phyloP scores from a whole-genome alignment of 1,284 basidiomycete species.

The Cryptococcus floricola region DNA sequence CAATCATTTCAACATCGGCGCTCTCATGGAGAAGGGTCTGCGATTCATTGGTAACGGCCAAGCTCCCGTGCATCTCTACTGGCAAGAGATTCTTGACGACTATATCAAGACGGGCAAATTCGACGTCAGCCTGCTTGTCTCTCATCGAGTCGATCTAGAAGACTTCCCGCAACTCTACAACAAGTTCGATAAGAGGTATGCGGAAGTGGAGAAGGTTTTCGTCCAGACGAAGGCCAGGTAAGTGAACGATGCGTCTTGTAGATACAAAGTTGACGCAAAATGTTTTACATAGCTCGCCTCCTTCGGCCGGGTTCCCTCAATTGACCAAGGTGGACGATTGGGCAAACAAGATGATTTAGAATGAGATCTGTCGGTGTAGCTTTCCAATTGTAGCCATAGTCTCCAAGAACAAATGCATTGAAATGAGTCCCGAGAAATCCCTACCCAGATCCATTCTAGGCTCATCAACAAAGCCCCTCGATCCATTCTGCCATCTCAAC shows the following conservation, averaged over 20 bases:
- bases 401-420: too few species aligned
- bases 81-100: slow-evolving; percentile 63
- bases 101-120: slow-evolving; percentile 62
- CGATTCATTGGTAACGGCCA: slow-evolving; percentile 65
- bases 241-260: slow-evolving; percentile 5
- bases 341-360: slow-evolving; percentile 40
- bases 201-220: slow-evolving; percentile 64
- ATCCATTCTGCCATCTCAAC: too few species aligned
- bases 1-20: slow-evolving; percentile 63
- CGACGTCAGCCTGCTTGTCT: slow-evolving; percentile 60
- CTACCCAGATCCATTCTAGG: too few species aligned
- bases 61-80: slow-evolving; percentile 69
- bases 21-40: slow-evolving; percentile 70
- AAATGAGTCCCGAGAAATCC: too few species aligned
- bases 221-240: slow-evolving; percentile 54
- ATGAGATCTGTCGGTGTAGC: neutral
- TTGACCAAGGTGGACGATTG: slow-evolving; percentile 58
- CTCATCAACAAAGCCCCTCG: too few species aligned
- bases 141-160: slow-evolving; percentile 62
- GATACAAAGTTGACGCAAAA: neutral
- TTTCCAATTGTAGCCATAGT: too few species aligned
- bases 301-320: slow-evolving; percentile 55
- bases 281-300: slow-evolving; percentile 36
- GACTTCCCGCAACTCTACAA: slow-evolving; percentile 52
- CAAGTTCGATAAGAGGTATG: slow-evolving; percentile 60